Evolutionary conservation across 208 protist genomes (phyloP), one percentile per base, ranked within the genome.

Genomic region (Wallacemonas sp.): DNA sequence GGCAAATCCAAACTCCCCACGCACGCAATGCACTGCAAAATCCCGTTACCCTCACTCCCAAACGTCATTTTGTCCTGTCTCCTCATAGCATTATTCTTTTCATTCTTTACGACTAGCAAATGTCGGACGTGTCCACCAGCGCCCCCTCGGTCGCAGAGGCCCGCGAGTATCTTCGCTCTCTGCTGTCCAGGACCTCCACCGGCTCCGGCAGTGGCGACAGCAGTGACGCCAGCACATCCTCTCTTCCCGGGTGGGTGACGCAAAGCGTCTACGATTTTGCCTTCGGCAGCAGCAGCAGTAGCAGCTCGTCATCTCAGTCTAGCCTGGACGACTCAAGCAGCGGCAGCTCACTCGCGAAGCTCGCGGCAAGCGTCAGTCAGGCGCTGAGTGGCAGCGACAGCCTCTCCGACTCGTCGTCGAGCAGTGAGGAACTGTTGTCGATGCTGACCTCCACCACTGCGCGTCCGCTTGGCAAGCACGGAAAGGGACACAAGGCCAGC

Each of bases 71-170:
- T 61, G 8, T 47, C 19, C 36, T 38, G 8, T 38, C 21, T 17
- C 19, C 49, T 60, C 34, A 16, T 30, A 1, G 19, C 49, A 16
- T 46, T 47, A 1, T 52, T n/a, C 16, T 65, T 32, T 44, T 67
- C 26, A 44, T 68, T 81, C 34, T 43, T 57, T n/a, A n/a, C n/a
- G n/a, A n/a, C 14, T 39, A 5, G 47, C 26, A 29, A 9, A 55
- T 55, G 47, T 33, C 24, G 9, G 47, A 55, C 24, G 9, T 23
- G 8, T 55, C 47, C 4, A 55, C 47, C 9, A 32, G 0, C 4
- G 8, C 47, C 5, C 47, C 47, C 21, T 33, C 47, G 3, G 47
- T 55, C 47, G 47, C 47, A 6, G 14, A 55, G 26, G 47, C 47
- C 24, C 47, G 47, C 47, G 47, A 55, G 47, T 55, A 55, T 17